Evolutionary conservation across 139 green algal species (phyloP).

Genomic region (Chlamydomonas incerta): DNA sequence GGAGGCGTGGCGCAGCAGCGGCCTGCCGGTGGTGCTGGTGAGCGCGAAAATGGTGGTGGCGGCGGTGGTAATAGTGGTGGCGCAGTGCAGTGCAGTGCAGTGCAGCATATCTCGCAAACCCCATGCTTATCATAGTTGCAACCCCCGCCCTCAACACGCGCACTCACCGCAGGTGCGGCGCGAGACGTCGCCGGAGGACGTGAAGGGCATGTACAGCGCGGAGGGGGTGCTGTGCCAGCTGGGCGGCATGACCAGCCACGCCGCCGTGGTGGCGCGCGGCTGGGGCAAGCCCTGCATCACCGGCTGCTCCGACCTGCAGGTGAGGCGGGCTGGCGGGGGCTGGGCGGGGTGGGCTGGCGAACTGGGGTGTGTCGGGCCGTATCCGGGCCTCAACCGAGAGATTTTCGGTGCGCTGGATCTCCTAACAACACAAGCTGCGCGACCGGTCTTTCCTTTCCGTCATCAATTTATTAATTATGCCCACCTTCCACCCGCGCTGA

Average conservation of each 20-base stretch:
- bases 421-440: no score
- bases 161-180: constrained; percentile 68
- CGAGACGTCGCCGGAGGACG: constrained; percentile 90
- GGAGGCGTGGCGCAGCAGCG: constrained; percentile 71
- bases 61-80: no score
- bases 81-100: no score
- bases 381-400: no score
- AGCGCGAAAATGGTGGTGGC: no score
- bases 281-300: constrained; percentile 93
- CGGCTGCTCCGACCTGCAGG: constrained; percentile 77
- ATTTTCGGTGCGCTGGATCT: no score
- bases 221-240: constrained; percentile 86
- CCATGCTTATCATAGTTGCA: no score
- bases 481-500: no score
- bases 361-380: background rate
- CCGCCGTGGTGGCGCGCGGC: constrained; percentile 89
- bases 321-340: constrained; percentile 14
- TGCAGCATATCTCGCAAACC: no score
- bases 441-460: no score
- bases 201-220: constrained; percentile 80
- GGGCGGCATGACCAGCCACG: constrained; percentile 92
- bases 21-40: constrained; percentile 50
- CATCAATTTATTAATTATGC: no score
- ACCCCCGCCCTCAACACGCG: no score
- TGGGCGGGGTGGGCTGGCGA: background rate